A percentile compares a stretch with the other conserved stretches of the same genome.
phyloP scores from a whole-genome alignment of 2,329 filamentous ascomycete species.

The Tolypocladium album region DNA sequence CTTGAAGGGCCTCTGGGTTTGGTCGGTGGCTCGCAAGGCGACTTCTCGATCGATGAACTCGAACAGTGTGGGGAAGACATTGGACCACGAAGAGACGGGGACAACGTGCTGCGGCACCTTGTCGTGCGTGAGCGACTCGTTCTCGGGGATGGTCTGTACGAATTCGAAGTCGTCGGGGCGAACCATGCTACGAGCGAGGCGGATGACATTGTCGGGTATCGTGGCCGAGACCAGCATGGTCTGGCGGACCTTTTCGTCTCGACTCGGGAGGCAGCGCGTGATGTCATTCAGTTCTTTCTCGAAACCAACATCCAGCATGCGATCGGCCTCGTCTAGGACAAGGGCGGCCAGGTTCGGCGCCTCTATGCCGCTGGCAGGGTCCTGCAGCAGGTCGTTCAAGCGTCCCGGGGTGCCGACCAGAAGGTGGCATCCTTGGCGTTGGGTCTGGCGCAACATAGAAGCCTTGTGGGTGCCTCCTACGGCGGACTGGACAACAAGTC shows the following conservation, averaged over 20 bases:
- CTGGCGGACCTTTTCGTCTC: constrained; percentile 58
- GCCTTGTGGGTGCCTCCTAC: constrained; percentile 84
- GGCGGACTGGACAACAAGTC: constrained; percentile 60
- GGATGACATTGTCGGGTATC: constrained; percentile 72
- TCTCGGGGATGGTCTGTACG: constrained; percentile 72
- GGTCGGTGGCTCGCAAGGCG: constrained; percentile 28
- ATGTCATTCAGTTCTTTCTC: constrained; percentile 55
- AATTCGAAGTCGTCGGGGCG: constrained; percentile 75
- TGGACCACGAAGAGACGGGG: constrained; percentile 56
- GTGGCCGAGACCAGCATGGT: constrained; percentile 95
- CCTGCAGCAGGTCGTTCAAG: constrained; percentile 68
- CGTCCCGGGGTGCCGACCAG: constrained; percentile 86
- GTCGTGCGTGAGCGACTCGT: constrained; percentile 78
- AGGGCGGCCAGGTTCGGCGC: constrained; percentile 82
- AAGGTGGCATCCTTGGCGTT: constrained; percentile 71
- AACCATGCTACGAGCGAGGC: constrained; percentile 67
- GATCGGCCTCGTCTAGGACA: constrained; percentile 93
- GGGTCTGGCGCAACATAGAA: constrained; percentile 55
- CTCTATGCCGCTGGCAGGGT: constrained; percentile 49
- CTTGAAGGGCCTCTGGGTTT: constrained; percentile 61
- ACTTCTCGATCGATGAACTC: constrained; percentile 60
- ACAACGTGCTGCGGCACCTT: constrained; percentile 73
- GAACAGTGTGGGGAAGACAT: constrained; percentile 64
- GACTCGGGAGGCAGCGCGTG: constrained; percentile 49
- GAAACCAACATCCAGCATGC: constrained; percentile 95